Evolutionary conservation across 2,329 filamentous ascomycete species (phyloP), one percentile per base, ranked within the genome.

Genomic region (Diplodia corticola): DNA sequence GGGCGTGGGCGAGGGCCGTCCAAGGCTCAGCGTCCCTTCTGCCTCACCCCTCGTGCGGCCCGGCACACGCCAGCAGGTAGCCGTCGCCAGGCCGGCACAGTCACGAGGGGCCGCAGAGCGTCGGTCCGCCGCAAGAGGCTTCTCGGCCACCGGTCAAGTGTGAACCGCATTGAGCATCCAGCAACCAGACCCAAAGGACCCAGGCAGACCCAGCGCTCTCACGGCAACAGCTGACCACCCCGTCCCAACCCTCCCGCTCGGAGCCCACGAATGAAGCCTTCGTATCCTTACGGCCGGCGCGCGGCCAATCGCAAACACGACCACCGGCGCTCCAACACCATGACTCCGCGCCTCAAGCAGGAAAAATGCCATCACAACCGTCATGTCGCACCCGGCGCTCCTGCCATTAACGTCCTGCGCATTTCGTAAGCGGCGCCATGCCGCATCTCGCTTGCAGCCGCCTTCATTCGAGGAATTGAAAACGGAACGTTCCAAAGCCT

Each of bases 91-190:
- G 15, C 30, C 20, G 24, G 15, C 28, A n/a, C 50, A 53, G 26
- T 57, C 53, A 57, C 35, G 53, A 57, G 53, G 53, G n/a, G n/a
- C n/a, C n/a, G n/a, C n/a, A n/a, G n/a, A n/a, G 33, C 22, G 53
- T 30, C 53, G 53, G 22, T 20, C 53, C n/a, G 33, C 35, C 28
- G 30, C 15, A 35, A 17, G 12, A 5, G 49, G 49, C 15, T 15
- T 54, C 28, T 54, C 28, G 51, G 51, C 7, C 22, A 30, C 51
- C 53, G 33, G 37, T 46, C 37, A 46, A 12, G 22, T 17, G 24
- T 20, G 37, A 26, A 48, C n/a, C 12, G 37, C 37, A 46, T 46
- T 33, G 24, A 57, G 30, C 33, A 57, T 26, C 13, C n/a, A 33
- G 55, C 55, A 59, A 37, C 55, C 55, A 46, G 30, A 44, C n/a